Conservation (phyloP, 1,284 basidiomycete species). For the Cryptococcus depauperatus region DNA sequence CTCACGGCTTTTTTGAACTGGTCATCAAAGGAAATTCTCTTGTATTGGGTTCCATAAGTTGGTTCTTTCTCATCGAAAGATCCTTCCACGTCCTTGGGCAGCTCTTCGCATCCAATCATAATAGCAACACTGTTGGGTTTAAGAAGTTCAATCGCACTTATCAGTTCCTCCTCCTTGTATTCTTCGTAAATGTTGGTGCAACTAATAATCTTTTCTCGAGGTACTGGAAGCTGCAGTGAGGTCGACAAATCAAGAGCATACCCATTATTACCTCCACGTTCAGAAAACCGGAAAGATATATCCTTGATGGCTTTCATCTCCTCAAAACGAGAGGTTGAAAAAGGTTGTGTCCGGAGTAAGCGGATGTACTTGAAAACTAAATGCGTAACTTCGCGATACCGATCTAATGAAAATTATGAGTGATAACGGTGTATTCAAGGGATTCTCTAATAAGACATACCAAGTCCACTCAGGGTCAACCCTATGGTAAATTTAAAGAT, state of each 20-base stretch:
- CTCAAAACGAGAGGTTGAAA: constrained; percentile 66
- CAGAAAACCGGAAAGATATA: constrained; percentile 79
- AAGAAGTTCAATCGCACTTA: constrained; percentile 57
- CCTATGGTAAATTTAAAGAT: constrained; percentile 80
- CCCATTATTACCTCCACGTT: constrained; percentile 68
- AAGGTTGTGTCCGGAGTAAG: constrained; percentile 60
- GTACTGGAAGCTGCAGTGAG: constrained; percentile 59
- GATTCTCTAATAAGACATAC: constrained; percentile 53
- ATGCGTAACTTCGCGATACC: constrained; percentile 67
- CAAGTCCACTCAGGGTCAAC: constrained; percentile 78
- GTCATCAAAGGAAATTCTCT: constrained; percentile 58
- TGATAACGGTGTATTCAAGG: neutral
- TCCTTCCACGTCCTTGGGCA: constrained; percentile 54
- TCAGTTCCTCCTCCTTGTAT: constrained; percentile 64
- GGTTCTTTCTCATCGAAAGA: constrained; percentile 68
- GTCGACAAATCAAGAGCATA: constrained; percentile 74
- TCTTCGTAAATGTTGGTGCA: constrained; percentile 67
- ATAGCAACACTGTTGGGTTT: constrained; percentile 53
- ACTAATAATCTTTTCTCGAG: constrained; percentile 69
- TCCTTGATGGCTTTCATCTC: constrained; percentile 69
- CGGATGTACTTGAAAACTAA: constrained; percentile 80
- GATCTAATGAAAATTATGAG: constrained; percentile 55
- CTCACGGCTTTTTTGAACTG: constrained; percentile 59
- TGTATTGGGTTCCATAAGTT: constrained; percentile 75
- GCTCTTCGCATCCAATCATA: constrained; percentile 46